phyloP scores from a whole-genome alignment of 2,329 filamentous ascomycete genomes.

The Penicillium hesseltinei region DNA sequence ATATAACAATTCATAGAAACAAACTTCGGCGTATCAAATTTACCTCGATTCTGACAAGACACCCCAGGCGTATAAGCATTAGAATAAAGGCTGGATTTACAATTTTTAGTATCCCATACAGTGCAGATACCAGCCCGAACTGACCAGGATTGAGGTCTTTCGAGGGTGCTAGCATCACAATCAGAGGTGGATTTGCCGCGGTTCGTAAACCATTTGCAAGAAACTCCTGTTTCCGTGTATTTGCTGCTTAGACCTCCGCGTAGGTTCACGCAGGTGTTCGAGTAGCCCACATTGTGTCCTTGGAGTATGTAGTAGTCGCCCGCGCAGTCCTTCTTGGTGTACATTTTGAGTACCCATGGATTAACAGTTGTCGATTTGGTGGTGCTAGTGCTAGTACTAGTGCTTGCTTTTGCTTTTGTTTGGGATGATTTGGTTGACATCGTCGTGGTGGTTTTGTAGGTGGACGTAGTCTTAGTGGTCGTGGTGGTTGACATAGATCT shows the following conservation, averaged over 20 bases:
- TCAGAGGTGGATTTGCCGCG: not conserved
- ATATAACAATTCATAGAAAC: not conserved
- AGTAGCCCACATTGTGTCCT: constrained; percentile 1
- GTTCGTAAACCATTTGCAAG: not conserved
- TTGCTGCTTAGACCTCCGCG: not conserved
- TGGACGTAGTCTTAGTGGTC: not conserved
- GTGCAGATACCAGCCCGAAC: not conserved
- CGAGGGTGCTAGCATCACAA: not conserved
- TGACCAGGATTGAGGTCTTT: not conserved
- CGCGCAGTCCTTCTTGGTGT: constrained; percentile 6
- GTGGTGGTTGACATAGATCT: not conserved
- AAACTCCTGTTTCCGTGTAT: not conserved
- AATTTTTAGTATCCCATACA: not conserved
- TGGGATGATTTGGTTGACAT: not conserved
- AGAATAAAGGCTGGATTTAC: not conserved
- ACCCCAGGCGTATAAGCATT: not conserved
- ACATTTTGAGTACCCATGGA: constrained; percentile 12
- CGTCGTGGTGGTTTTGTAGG: not conserved
- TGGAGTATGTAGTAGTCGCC: constrained; percentile 15
- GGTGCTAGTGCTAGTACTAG: not conserved
- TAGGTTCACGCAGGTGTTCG: not conserved
- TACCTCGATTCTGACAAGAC: not conserved
- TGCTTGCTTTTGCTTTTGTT: not conserved
- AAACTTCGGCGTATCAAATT: not conserved
- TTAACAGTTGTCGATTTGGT: not conserved